Conservation (phyloP, 2,329 filamentous ascomycete genomes). For the Colletotrichum horii region DNA sequence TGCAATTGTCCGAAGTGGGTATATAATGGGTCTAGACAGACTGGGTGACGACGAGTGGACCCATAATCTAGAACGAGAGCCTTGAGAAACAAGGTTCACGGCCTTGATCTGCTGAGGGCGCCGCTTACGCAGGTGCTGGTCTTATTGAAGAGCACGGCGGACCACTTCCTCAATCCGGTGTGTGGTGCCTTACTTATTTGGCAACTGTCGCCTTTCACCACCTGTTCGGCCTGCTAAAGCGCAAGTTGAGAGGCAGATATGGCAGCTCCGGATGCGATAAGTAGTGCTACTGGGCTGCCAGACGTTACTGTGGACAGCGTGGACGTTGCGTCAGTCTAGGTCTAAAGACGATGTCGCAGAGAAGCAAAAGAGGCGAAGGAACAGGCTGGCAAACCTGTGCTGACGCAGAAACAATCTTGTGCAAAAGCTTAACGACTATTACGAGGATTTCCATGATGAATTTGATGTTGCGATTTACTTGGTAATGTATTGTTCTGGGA, state of each 20-base stretch:
- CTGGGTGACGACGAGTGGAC: neutral
- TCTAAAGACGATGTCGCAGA: neutral
- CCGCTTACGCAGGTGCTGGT: neutral
- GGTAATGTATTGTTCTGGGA: too few species aligned
- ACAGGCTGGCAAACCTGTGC: neutral
- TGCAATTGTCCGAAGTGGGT: neutral
- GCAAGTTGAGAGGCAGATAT: neutral
- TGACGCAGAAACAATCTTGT: neutral
- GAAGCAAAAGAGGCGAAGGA: neutral
- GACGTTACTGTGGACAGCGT: neutral
- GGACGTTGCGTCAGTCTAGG: neutral
- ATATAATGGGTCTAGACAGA: neutral
- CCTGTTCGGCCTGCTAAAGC: neutral
- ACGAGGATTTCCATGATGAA: neutral
- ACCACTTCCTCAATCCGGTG: neutral
- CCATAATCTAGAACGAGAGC: neutral
- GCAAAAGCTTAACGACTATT: neutral
- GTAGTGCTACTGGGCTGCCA: neutral
- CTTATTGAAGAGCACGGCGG: neutral
- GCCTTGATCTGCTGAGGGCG: neutral
- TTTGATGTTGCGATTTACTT: neutral
- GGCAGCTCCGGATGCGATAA: neutral
- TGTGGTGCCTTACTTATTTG: neutral
- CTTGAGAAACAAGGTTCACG: neutral
- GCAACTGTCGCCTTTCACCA: neutral